phyloP scores from a whole-genome alignment of 169 alveolate genomes.

The Toxoplasma gondii region DNA sequence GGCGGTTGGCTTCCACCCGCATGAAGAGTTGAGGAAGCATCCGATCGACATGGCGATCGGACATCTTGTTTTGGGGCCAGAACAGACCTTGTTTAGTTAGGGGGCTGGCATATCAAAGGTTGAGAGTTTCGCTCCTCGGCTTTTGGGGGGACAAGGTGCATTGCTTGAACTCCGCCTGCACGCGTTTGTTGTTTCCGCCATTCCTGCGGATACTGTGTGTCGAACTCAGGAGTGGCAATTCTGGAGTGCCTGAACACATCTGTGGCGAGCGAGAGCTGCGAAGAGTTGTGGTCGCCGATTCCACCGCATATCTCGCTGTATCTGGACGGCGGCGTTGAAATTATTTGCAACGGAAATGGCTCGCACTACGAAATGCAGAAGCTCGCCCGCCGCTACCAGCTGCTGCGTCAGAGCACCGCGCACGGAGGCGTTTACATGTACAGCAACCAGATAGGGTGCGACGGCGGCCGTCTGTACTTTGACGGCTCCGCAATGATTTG shows the following conservation, averaged over 20 bases:
- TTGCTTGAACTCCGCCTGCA: too few species aligned
- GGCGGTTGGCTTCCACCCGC: too few species aligned
- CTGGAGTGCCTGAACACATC: conserved; percentile 48
- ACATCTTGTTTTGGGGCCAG: too few species aligned
- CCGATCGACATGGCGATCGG: too few species aligned
- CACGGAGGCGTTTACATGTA: conserved; percentile 85
- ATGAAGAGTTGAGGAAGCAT: too few species aligned
- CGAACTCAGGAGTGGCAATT: conserved; percentile 50
- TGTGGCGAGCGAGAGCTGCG: conserved; percentile 86
- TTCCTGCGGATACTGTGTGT: too few species aligned
- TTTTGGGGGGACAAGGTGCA: too few species aligned
- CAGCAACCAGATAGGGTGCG: conserved; percentile 87
- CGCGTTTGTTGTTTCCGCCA: too few species aligned
- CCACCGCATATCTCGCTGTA: conserved; percentile 73
- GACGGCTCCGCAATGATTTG: conserved; percentile 84
- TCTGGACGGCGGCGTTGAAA: conserved; percentile 84
- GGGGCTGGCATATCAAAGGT: too few species aligned
- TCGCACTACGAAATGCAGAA: conserved; percentile 81
- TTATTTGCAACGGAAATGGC: conserved; percentile 83
- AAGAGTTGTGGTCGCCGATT: conserved; percentile 88
- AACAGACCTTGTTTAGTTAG: too few species aligned
- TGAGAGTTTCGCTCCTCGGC: too few species aligned
- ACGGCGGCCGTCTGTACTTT: conserved; percentile 85
- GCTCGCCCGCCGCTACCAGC: conserved; percentile 68
- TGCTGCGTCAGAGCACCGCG: conserved; percentile 70